Evolutionary conservation across 345 rosid genomes (phyloP), one percentile per base, ranked within the genome.

Genomic region (Tarenaya hassleriana): DNA sequence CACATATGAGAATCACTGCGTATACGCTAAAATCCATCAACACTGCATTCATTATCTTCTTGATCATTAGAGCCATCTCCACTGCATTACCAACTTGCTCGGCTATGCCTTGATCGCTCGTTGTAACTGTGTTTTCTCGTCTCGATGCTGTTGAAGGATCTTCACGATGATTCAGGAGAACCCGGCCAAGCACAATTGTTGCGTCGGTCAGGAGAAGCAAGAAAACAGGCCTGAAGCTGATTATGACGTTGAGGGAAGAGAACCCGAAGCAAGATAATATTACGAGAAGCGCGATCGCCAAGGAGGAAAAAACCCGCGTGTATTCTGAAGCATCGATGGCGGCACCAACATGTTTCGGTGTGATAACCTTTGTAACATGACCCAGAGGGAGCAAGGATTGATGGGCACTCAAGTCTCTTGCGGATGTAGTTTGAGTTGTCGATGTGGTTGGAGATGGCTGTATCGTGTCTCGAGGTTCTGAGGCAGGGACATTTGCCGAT

Each of bases 1-100:
- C 84, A 61, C 84, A 77, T 7, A 80, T 63, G 27, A 81, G 67
- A 33, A 79, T 74, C 45, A 77, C 54, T 1, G 79, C 67, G 41
- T 84, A 82, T 13, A 87, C 53, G 58, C 89, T 79, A 60, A 77
- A 80, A 66, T 87, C 95, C 80, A 82, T 78, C 34, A 78, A 40
- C 13, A 76, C 48, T 1, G 95, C 95, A 35, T 87, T 83, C 48
- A 80, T 55, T 43, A 72, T 77, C 74, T 76, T 91, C 77, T 72
- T 70, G 57, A 73, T 31, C 64, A 79, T 60, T 64, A 82, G 60
- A 50, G 73, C 81, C 2, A 61, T 58, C 79, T 87, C 96, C 71
- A 91, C 57, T 15, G 70, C 74, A 37, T 73, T 77, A 46, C 92
- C 74, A 7, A 78, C 75, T 66, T 82, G 89, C 42, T 69, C 79